Percentiles rank a stretch among this genome's conserved stretches.
Evolutionary conservation across 169 alveolate genomes (phyloP).

Genomic region (Plasmodium coatneyi): DNA sequence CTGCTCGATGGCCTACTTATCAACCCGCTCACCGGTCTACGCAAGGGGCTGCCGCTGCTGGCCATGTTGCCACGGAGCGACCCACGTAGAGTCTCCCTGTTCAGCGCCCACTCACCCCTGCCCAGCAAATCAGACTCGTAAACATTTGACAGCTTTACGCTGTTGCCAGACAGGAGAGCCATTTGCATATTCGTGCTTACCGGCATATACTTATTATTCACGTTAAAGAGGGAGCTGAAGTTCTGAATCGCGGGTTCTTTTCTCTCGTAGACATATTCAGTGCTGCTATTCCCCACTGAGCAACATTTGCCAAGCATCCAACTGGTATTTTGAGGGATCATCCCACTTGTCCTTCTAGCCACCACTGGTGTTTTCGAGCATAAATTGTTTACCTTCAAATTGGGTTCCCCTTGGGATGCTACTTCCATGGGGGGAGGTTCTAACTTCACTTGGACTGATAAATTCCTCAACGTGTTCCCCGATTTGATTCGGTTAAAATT

Average conservation of each 20-base stretch:
- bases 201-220: conserved; percentile 65
- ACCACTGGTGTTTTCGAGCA: not conserved
- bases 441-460: conserved; percentile 33
- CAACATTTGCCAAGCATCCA: conserved; percentile 64
- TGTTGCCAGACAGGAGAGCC: conserved; percentile 4
- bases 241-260: conserved; percentile 48
- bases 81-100: not conserved
- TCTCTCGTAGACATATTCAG: conserved; percentile 13
- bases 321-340: conserved; percentile 12
- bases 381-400: conserved; percentile 30
- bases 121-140: conserved; percentile 46
- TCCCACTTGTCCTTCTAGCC: not conserved
- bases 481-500: conserved; percentile 24
- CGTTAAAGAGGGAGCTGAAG: conserved; percentile 63
- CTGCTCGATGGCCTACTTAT: not conserved
- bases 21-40: not conserved
- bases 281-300: not conserved
- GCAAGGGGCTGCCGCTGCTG: not conserved
- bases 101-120: not conserved
- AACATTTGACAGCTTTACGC: conserved; percentile 37
- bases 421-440: conserved; percentile 23
- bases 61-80: not conserved
- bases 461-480: conserved; percentile 22
- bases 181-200: not conserved
- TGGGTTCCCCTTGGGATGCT: conserved; percentile 7